Conservation (phyloP, 139 green algal genomes). For the Chlorella sorokiniana region DNA sequence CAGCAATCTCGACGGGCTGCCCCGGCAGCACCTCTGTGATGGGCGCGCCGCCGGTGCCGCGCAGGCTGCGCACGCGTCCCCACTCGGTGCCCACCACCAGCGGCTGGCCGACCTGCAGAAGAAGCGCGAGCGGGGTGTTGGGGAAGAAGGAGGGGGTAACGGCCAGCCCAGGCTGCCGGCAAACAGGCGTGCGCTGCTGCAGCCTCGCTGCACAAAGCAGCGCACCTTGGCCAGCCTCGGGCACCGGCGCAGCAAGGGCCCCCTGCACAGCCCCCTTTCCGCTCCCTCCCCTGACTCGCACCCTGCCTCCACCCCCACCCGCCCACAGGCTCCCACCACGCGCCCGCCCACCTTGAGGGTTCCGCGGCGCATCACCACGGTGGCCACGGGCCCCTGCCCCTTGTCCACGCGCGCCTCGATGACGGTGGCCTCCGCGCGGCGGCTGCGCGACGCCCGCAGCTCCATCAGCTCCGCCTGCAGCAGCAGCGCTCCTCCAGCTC, state of each 20-base stretch:
- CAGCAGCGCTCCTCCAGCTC: conserved; percentile 87
- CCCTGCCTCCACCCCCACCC: neutral
- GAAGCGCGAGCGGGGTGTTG: neutral
- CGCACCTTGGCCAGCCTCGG: too few species aligned
- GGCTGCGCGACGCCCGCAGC: conserved; percentile 55
- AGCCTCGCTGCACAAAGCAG: too few species aligned
- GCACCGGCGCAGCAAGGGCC: too few species aligned
- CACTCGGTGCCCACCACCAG: conserved; percentile 87
- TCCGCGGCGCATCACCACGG: conserved; percentile 71
- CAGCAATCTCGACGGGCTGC: conserved; percentile 66
- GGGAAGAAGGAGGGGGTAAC: neutral
- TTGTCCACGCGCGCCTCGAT: conserved; percentile 85
- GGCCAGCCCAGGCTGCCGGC: neutral
- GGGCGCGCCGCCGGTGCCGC: conserved; percentile 25
- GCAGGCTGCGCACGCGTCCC: conserved; percentile 63
- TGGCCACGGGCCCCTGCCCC: conserved; percentile 83
- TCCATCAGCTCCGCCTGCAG: conserved; percentile 91
- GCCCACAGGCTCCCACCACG: neutral
- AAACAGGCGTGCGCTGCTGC: too few species aligned
- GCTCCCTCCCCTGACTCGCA: neutral
- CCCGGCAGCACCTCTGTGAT: conserved; percentile 60
- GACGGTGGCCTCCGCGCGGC: conserved; percentile 72
- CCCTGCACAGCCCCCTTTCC: too few species aligned
- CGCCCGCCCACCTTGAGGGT: conserved; percentile 46
- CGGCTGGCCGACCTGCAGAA: conserved; percentile 26